Evolutionary conservation across 805 yeast genomes (phyloP), one percentile per base, ranked within the genome.

Genomic region (Candida incommunis): DNA sequence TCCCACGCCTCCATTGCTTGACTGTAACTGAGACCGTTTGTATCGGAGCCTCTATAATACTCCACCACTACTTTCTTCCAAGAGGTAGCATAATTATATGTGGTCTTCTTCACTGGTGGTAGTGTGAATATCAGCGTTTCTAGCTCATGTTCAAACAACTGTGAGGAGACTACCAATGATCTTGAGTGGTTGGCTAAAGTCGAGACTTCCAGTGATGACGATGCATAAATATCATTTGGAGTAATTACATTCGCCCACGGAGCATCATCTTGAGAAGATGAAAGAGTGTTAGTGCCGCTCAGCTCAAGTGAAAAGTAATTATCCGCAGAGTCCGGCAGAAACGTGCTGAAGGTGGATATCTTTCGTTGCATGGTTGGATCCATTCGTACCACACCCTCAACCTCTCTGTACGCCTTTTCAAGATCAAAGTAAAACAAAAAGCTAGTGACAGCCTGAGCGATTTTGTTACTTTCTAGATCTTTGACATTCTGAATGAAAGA

Each of bases 211-310:
- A 31, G 37, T 4, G 37, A 31, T 5, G 37, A 31, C 5, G 11
- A 7, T 9, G 37, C 37, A 13, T 5, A 13, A n/a, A 31, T n/a
- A n/a, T n/a, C 20, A 31, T 31, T 18, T 7, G 37, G 37, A 7
- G 37, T 31, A n/a, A 31, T 31, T 11, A 31, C 37, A 31, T 31
- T 31, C 5, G 37, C 37, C 37, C 37, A 31, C 7, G 37, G 37
- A n/a, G 11, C 37, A 31, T 9, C 18, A 4, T 31, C 37, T 4
- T 31, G 18, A 9, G 37, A 16, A 5, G 7, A 11, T 18, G 13
- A 5, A 5, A 18, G 9, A 5, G 5, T 18, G 7, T 11, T 7
- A n/a, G 7, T 18, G 13, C 18, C 37, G n/a, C 20, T 5, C 11
- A 7, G 27, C 11, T 25, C 13, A 31, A 9, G 18, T 11, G 37